Conservation (phyloP, 768 basidiomycete species). For the Lactarius sp. region DNA sequence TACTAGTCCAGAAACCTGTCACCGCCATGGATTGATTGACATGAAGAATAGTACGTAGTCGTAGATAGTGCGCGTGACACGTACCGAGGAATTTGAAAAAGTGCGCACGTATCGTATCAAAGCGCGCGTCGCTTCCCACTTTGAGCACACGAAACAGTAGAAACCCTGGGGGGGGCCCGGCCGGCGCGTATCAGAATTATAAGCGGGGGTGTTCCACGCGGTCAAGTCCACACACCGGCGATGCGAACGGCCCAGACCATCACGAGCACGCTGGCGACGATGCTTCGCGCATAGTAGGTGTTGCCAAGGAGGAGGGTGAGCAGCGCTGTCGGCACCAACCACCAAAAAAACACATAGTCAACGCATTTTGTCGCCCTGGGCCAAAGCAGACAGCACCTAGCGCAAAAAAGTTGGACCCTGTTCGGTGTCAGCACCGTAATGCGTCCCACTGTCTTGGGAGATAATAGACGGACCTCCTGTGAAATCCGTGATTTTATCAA, state of each 20-base stretch:
- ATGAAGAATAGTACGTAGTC: no score
- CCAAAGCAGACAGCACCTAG: conserved; percentile 36
- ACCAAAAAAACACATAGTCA: not conserved
- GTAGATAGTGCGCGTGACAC: not conserved
- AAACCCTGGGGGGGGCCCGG: conserved; percentile 40
- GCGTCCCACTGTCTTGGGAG: not conserved
- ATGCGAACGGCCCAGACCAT: conserved; percentile 65
- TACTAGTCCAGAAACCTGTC: conserved; percentile 11
- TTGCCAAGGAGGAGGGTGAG: conserved; percentile 58
- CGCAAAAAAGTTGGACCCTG: conserved; percentile 52
- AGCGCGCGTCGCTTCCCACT: conserved; percentile 59
- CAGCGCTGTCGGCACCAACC: conserved; percentile 44
- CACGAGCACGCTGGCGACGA: conserved; percentile 52
- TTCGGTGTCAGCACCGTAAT: not conserved
- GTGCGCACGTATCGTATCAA: conserved; percentile 60
- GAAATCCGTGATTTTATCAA: conserved; percentile 11
- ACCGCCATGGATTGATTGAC: no score
- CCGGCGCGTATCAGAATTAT: no score
- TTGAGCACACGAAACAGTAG: conserved; percentile 66
- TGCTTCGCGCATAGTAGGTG: conserved; percentile 54
- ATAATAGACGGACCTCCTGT: conserved; percentile 1
- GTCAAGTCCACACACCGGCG: conserved; percentile 35
- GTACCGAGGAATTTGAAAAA: conserved; percentile 58
- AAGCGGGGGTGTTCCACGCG: no score
- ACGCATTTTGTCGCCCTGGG: not conserved